These are phyloP conservation scores for Canavalia ensiformis DNA, from an alignment of 306 rosid genomes.

Conservation along the genomic window DNA sequence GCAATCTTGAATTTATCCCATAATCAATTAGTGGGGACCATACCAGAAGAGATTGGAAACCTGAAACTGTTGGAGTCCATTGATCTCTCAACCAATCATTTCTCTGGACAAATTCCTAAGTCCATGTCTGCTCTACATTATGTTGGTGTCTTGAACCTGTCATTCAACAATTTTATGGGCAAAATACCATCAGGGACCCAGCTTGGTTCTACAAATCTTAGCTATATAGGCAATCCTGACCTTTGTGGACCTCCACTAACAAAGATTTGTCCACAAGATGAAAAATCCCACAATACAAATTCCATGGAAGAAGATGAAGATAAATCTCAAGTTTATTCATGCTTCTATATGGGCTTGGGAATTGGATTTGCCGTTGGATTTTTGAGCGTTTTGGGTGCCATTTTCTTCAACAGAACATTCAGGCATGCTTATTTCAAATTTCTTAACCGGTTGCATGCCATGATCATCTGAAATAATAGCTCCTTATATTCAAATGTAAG, in stretches of 20 bases:
- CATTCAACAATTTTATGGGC: conserved; percentile 50
- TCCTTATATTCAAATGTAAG: neutral
- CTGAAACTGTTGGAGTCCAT: conserved; percentile 39
- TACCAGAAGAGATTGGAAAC: conserved; percentile 43
- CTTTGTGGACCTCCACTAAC: conserved; percentile 49
- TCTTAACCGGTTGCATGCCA: neutral
- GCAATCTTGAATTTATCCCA: conserved; percentile 50
- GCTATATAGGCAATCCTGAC: neutral
- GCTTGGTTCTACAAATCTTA: conserved; percentile 26
- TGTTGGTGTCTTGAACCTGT: conserved; percentile 41
- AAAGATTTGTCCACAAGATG: neutral
- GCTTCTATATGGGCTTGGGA: conserved; percentile 42
- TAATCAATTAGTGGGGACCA: conserved; percentile 43
- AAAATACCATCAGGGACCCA: conserved; percentile 47
- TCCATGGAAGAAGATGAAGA: neutral
- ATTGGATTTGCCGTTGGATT: conserved; percentile 36
- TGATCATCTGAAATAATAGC: neutral
- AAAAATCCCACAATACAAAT: neutral
- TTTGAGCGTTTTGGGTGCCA: conserved; percentile 25
- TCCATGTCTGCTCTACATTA: conserved; percentile 37
- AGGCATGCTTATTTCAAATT: conserved; percentile 41
- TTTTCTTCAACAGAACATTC: conserved; percentile 12
- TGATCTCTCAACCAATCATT: conserved; percentile 45
- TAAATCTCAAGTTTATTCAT: neutral
- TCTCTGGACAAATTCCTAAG: conserved; percentile 47